phyloP scores from a whole-genome alignment of 805 yeast genomes.

The Ogataea nonfermentans region DNA sequence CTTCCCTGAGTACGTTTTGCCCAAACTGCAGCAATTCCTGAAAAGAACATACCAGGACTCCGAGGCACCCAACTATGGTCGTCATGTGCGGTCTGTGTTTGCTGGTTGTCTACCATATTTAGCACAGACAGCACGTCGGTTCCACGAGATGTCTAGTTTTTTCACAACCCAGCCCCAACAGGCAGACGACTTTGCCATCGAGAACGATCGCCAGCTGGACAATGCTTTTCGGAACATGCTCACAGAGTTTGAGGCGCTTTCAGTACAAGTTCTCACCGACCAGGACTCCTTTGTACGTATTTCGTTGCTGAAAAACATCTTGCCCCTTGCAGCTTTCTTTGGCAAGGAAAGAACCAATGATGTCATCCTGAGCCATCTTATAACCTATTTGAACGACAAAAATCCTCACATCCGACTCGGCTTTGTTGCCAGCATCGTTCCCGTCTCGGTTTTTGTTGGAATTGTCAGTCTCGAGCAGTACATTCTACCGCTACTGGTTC shows the following conservation, averaged over 20 bases:
- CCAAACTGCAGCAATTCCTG: slow-evolving; percentile 53
- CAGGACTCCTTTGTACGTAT: slow-evolving; percentile 62
- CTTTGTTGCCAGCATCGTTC: slow-evolving; percentile 68
- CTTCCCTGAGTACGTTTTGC: slow-evolving; percentile 80
- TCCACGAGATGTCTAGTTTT: slow-evolving; percentile 59
- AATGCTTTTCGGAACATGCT: slow-evolving; percentile 44
- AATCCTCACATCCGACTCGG: slow-evolving; percentile 64
- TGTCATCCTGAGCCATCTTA: slow-evolving; percentile 81
- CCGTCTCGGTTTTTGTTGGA: slow-evolving; percentile 79
- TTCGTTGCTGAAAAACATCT: slow-evolving; percentile 65
- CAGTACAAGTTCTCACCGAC: slow-evolving; percentile 69
- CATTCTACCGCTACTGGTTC: slow-evolving; percentile 78
- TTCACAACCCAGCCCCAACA: slow-evolving; percentile 35
- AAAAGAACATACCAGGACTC: slow-evolving; percentile 37
- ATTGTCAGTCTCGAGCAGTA: slow-evolving; percentile 81
- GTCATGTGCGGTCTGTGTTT: slow-evolving; percentile 58
- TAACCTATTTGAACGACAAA: slow-evolving; percentile 85
- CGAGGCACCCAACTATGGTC: slow-evolving; percentile 19
- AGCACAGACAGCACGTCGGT: slow-evolving; percentile 61
- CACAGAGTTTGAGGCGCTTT: slow-evolving; percentile 60
- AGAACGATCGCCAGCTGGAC: slow-evolving; percentile 35
- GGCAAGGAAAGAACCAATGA: slow-evolving; percentile 90
- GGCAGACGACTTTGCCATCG: slow-evolving; percentile 36
- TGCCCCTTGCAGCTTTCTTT: slow-evolving; percentile 75
- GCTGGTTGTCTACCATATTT: slow-evolving; percentile 73